Evolutionary conservation across 2,329 filamentous ascomycete species (phyloP).

Genomic region (Colletotrichum sojae): DNA sequence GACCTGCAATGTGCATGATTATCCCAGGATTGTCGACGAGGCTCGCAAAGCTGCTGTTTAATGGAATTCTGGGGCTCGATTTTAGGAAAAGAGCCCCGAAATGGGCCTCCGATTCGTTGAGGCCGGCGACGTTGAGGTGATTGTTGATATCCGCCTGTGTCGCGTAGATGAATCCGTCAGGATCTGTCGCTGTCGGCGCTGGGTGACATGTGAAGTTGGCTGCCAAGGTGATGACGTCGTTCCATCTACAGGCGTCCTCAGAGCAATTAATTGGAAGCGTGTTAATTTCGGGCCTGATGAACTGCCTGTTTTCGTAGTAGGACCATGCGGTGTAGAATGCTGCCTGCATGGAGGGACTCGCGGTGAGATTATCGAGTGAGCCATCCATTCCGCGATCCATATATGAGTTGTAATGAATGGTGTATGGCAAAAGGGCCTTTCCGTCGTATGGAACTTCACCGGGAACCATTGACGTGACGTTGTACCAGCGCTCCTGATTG

Average conservation of each 20-base stretch:
- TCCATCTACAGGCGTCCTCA: background rate
- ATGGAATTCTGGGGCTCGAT: background rate
- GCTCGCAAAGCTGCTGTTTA: background rate
- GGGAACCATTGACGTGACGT: too few species aligned
- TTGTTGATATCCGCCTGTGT: background rate
- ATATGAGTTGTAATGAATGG: too few species aligned
- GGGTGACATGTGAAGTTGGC: background rate
- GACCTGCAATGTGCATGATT: background rate
- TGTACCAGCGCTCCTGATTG: too few species aligned
- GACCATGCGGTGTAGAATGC: background rate
- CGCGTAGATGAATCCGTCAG: background rate
- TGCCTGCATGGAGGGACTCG: background rate
- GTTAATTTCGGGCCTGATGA: background rate
- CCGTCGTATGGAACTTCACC: too few species aligned
- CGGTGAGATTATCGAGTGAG: background rate
- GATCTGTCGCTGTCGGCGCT: background rate
- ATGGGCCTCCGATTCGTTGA: background rate
- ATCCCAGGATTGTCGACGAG: background rate
- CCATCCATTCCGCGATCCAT: rapidly evolving
- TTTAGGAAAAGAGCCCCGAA: background rate
- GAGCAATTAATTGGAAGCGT: background rate
- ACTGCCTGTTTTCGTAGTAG: background rate
- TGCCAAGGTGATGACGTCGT: background rate
- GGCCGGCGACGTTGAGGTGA: background rate
- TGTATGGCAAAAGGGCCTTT: too few species aligned